Base-by-base conservation (phyloP, 2,329 filamentous ascomycete species). In the Hymenoscyphus salicellus region DNA sequence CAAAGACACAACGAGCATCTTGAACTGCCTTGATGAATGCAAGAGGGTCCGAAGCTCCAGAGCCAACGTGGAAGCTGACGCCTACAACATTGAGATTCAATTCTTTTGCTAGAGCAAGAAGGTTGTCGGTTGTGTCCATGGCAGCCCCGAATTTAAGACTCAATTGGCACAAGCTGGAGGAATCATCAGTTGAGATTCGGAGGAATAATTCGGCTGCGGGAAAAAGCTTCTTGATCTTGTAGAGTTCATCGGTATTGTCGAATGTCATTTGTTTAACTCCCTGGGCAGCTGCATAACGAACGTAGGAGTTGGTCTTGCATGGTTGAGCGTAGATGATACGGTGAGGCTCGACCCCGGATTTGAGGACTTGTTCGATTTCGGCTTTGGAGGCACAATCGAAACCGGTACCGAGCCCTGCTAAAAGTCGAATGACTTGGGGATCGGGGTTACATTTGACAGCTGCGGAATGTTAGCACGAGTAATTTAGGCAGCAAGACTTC, bases 401-500 rank as follows among this genome's bases (percentile, higher is more conserved):
- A 74, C 95, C 95, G 70, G 92, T 93, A 75, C 94, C 95, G 70
- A 99, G 85, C 71, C 87, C 88, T 68, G 92, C 88, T 74, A 99
- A 88, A 71, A 99, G 90, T 76, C 89, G 89, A 71, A 99, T 84
- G 69, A 99, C 89, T 79, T 91, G 89, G 58, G 89, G 86, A 79
- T 99, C 94, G 32, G 94, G 93, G 84, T 99, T 99, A 82, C 95
- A 99, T 82, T 99, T 99, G 83, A 99, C 94, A 72, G 94, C 94
- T 94, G 72, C 66, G 49, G 38, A 57, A 46, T 23, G 64, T 74
- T 66, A 70, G 66, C 38, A 57, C 23, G 41, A 58, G 28, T 62
- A 58, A 26, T 41, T 43, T 30, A 20, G 6, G 57, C 55, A 28
- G 58, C 10, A 61, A 32, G 23, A n/a, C 11, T 88, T 79, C 79